Conservation (phyloP, 495 filamentous ascomycete species). For the Penicillium crystallinum region DNA sequence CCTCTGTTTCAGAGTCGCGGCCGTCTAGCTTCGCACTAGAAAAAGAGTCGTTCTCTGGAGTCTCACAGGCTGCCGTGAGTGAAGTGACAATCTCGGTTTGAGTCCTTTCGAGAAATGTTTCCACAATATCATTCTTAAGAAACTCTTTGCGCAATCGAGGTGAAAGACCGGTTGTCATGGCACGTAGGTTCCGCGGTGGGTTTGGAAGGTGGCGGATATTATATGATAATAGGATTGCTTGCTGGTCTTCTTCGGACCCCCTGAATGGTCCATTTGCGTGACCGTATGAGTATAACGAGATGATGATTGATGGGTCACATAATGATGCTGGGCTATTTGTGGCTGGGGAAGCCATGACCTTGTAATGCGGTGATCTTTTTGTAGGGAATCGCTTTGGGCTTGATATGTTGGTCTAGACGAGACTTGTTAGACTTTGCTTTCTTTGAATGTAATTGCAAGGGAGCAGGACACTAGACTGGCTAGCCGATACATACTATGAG, state of each 20-base stretch:
- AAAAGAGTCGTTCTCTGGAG: not conserved
- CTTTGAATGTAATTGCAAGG: not conserved
- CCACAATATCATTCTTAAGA: conserved; percentile 6
- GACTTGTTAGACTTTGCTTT: not conserved
- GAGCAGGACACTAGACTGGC: not conserved
- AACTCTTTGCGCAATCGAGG: conserved; percentile 11
- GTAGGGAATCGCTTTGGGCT: too few relatives aligned
- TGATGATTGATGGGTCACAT: not conserved
- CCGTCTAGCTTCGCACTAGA: not conserved
- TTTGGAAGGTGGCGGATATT: conserved; percentile 13
- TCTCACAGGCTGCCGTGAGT: not conserved
- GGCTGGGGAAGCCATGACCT: not conserved
- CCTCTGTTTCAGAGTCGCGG: not conserved
- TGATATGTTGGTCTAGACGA: not conserved
- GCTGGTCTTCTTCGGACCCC: not conserved
- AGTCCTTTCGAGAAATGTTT: not conserved
- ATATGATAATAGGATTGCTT: not conserved
- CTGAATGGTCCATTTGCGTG: conserved; percentile 10
- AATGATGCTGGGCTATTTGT: not conserved
- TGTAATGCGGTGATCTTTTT: too few relatives aligned
- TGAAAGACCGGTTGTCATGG: conserved; percentile 5
- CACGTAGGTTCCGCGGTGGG: conserved; percentile 8
- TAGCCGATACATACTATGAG: not conserved
- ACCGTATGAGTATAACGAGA: conserved; percentile 1
- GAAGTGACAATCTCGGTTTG: not conserved